Base-by-base conservation (phyloP, 768 basidiomycete species). In the Mycena haematopus region DNA sequence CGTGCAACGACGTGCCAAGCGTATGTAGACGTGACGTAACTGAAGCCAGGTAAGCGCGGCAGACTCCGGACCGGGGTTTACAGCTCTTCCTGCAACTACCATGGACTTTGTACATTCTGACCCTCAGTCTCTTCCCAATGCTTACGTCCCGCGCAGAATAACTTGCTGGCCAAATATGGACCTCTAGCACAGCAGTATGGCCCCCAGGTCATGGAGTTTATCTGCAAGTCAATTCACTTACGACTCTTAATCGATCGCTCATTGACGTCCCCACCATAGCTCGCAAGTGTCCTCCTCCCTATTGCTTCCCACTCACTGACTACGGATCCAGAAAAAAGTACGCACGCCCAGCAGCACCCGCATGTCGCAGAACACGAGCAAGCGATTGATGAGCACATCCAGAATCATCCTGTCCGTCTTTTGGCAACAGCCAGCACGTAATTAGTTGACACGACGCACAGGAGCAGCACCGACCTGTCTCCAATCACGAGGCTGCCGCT, bases 71-170 rank as follows among this genome's bases (percentile, higher is more conserved):
- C n/a, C n/a, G n/a, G n/a, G n/a, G n/a, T n/a, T n/a, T n/a, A 2
- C 13, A 15, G 27, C 15, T 8, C 21, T 22, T 17, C 31, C 31
- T 21, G 5, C 27, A 33, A 33, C 10, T 22, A 35, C 14, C n/a
- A 27, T 96, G 95, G 29, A 31, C 29, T 5, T 31, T 4, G 94
- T 91, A 69, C 67, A 80, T 56, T 33, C 19, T 21, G 2, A 24
- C 5, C 4, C 38, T 29, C 25, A 40, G 27, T 40, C 66, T 67
- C 22, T 65, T 67, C 1, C 22, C 13, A 6, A 14, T 22, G 3
- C 49, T 31, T 9, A 52, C n/a, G n/a, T 52, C 60, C 31, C 3
- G 31, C 24, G 5, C 25, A 67, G 65, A 58, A 60, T 3, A 7
- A 7, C 0, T 42, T 67, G 31, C 25, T 63, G 25, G 50, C 27